A percentile compares a stretch with the other conserved stretches of the same genome.
These are phyloP conservation scores for Nigrospora osmanthi DNA, from an alignment of 2,329 filamentous ascomycete species.

Conservation along the genomic window DNA sequence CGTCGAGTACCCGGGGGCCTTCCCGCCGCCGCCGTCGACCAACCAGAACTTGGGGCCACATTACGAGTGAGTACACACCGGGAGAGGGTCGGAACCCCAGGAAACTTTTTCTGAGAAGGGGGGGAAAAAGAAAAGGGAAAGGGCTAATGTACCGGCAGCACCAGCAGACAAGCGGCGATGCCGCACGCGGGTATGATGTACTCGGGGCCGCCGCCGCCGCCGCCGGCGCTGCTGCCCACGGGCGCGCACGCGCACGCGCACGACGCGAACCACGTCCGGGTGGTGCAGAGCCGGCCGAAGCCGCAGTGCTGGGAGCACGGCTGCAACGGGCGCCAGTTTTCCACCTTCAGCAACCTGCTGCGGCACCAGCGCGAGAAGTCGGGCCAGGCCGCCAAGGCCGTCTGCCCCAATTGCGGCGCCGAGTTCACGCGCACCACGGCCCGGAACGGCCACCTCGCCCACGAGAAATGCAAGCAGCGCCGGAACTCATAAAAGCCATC, in stretches of 20 bases:
- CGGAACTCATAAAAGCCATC: slow-evolving; percentile 40
- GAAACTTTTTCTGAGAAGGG: too few species aligned
- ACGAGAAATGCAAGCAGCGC: slow-evolving; percentile 87
- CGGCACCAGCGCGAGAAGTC: slow-evolving; percentile 93
- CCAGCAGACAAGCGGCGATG: slow-evolving; percentile 30
- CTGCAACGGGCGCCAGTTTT: slow-evolving; percentile 92
- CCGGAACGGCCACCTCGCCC: slow-evolving; percentile 74
- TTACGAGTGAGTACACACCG: slow-evolving; percentile 30
- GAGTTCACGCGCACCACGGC: slow-evolving; percentile 88
- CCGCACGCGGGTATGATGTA: slow-evolving; percentile 36
- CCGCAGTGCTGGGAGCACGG: slow-evolving; percentile 97
- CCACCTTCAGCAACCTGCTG: slow-evolving; percentile 90
- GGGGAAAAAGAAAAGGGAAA: too few species aligned
- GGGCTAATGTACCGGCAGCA: slow-evolving; percentile 7
- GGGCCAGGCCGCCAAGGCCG: slow-evolving; percentile 80
- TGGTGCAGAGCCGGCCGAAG: slow-evolving; percentile 75
- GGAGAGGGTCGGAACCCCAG: neutral
- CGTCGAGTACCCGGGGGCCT: slow-evolving; percentile 33
- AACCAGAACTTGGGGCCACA: slow-evolving; percentile 21
- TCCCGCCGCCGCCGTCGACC: slow-evolving; percentile 17
- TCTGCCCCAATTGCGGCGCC: slow-evolving; percentile 83
- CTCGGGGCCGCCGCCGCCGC: slow-evolving; percentile 28
- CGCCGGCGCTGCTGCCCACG: slow-evolving; percentile 24
- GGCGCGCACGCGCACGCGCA: slow-evolving; percentile 23
- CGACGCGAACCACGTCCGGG: slow-evolving; percentile 48